phyloP scores from a whole-genome alignment of 2,329 filamentous ascomycete genomes.

The Clonostachys solani region DNA sequence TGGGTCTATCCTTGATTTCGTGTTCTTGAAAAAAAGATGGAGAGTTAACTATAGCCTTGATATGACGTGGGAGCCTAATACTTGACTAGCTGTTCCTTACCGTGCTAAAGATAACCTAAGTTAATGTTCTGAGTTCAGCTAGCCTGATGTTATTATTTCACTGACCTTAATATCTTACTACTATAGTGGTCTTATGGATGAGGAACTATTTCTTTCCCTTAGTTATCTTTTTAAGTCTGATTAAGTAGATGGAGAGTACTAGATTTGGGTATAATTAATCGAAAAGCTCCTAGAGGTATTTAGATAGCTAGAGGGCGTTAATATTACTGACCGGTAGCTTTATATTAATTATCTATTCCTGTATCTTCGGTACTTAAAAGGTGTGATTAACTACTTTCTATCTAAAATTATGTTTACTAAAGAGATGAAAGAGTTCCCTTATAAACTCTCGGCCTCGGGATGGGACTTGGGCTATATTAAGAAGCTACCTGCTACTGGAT shows the following conservation, averaged over 20 bases:
- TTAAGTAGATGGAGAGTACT: slow-evolving; percentile 52
- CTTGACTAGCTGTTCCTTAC: slow-evolving; percentile 57
- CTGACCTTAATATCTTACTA: slow-evolving; percentile 67
- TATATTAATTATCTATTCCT: slow-evolving; percentile 48
- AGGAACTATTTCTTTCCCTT: slow-evolving; percentile 44
- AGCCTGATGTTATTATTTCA: slow-evolving; percentile 61
- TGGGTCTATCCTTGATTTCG: slow-evolving; percentile 53
- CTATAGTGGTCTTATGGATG: slow-evolving; percentile 47
- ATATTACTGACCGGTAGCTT: slow-evolving; percentile 45
- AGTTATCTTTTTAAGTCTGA: slow-evolving; percentile 48
- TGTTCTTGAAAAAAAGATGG: slow-evolving; percentile 55
- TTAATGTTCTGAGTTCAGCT: slow-evolving; percentile 60
- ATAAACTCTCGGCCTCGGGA: slow-evolving; percentile 60
- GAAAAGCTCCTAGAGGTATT: slow-evolving; percentile 37
- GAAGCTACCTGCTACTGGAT: slow-evolving; percentile 53
- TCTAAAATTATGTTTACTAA: slow-evolving; percentile 61
- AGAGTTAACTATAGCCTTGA: slow-evolving; percentile 63
- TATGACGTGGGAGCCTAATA: slow-evolving; percentile 40
- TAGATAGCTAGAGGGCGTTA: slow-evolving; percentile 50
- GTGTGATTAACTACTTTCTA: slow-evolving; percentile 55
- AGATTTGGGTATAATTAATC: slow-evolving; percentile 36
- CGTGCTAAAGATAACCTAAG: slow-evolving; percentile 61
- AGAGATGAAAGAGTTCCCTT: slow-evolving; percentile 59
- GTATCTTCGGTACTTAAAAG: slow-evolving; percentile 39
- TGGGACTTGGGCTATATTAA: slow-evolving; percentile 52